These are phyloP conservation scores for Xerocomellus dryophilus DNA, from an alignment of 768 basidiomycete genomes.

Conservation along the genomic window DNA sequence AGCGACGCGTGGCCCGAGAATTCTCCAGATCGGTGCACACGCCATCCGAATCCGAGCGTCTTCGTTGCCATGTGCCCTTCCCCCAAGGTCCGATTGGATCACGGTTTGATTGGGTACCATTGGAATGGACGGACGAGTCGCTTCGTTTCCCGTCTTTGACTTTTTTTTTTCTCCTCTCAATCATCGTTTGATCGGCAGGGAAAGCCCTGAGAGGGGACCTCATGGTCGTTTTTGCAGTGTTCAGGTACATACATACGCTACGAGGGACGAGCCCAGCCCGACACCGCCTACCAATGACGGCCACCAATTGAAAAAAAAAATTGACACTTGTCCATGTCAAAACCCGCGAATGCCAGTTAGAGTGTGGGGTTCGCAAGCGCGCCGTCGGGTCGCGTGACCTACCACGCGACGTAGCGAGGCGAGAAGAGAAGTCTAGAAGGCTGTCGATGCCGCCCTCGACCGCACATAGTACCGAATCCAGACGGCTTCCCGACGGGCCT, in stretches of 20 bases:
- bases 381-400: slow-evolving; percentile 8
- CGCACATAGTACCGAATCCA: too few species aligned
- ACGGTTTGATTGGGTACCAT: not conserved
- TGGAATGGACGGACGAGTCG: not conserved
- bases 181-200: not conserved
- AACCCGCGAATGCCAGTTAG: not conserved
- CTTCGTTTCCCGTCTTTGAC: not conserved
- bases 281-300: too few species aligned
- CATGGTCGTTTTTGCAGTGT: not conserved
- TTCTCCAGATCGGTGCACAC: not conserved
- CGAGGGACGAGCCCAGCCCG: not conserved
- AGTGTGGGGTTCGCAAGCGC: not conserved
- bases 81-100: slow-evolving; percentile 7
- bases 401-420: slow-evolving; percentile 9
- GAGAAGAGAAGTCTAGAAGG: too few species aligned
- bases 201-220: not conserved
- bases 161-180: not conserved
- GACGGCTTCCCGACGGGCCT: not conserved
- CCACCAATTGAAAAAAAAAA: not conserved
- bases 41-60: not conserved
- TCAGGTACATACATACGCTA: not conserved
- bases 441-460: not conserved
- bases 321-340: not conserved
- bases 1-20: not conserved
- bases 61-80: not conserved